Evolutionary conservation across 2,329 filamentous ascomycete species (phyloP), one percentile per base, ranked within the genome.

Genomic region (Paecilomyces dactylethromorphus): DNA sequence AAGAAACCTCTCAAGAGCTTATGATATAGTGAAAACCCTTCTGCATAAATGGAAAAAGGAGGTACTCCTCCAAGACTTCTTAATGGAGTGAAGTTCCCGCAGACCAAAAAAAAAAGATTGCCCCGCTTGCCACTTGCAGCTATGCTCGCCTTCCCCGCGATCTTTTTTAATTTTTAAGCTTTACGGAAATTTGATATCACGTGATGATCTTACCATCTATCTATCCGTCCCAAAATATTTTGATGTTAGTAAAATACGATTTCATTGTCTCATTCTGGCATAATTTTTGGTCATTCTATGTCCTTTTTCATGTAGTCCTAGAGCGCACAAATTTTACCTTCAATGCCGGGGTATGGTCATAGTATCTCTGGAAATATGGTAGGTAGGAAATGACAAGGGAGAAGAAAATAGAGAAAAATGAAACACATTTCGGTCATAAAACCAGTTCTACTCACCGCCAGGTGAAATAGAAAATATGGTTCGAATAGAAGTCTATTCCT

Each of bases 101-200:
- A 24, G 50, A 29, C 29, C 29, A 22, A 18, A 13, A 29, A 52
- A 52, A 24, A 0, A 3, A 10, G 22, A 12, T 13, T 5, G 26
- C 50, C 15, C 50, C 12, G 22, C 15, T 52, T n/a, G 22, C 21
- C 26, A 24, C 26, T 24, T 29, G 50, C n/a, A 24, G 13, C 29
- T 29, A 7, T 24, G 3, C 21, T n/a, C n/a, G 45, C n/a, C n/a
- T 52, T 29, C 50, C 50, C 50, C 50, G 21, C 50, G 21, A 52
- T 26, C 10, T 24, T 52, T 18, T 45, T 6, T 8, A n/a, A 18
- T 21, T 52, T 52, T 52, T 52, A 52, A 21, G 15, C 31, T 53
- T 29, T 53, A 7, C 51, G 13, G 53, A 33, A 54, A 21, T 56
- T 56, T 39, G 45, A 57, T 53, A 57, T 57, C 45, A 56, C 31